phyloP scores from a whole-genome alignment of 108 stramenopile species.

The Cyclotella distinguenda region DNA sequence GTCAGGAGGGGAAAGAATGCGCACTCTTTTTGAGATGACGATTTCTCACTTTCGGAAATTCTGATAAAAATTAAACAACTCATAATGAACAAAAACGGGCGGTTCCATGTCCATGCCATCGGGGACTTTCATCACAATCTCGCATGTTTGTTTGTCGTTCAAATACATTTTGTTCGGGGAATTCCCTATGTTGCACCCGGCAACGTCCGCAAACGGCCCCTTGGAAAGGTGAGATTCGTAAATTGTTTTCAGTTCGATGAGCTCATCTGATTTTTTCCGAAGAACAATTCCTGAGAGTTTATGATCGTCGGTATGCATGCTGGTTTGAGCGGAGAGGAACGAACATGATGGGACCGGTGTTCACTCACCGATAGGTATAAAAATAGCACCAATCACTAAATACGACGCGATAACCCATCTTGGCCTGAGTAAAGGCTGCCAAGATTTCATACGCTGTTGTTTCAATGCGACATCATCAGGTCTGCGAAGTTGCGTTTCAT shows the following conservation, averaged over 20 bases:
- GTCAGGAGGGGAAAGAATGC: background rate
- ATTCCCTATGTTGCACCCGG: constrained; percentile 46
- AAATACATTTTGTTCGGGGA: constrained; percentile 49
- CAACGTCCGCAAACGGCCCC: constrained; percentile 23
- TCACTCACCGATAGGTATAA: constrained; percentile 86
- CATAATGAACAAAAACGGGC: constrained; percentile 94
- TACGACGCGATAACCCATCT: constrained; percentile 80
- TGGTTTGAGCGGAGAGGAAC: background rate
- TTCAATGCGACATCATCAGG: constrained; percentile 64
- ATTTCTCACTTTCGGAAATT: constrained; percentile 89
- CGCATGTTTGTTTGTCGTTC: constrained; percentile 30
- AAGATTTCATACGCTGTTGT: constrained; percentile 90
- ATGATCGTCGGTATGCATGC: background rate
- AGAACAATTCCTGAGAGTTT: constrained; percentile 71
- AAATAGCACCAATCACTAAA: constrained; percentile 74
- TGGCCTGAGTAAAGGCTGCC: constrained; percentile 94
- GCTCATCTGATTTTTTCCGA: constrained; percentile 50
- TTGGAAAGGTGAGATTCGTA: constrained; percentile 55
- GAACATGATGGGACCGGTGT: no score
- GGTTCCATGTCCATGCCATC: constrained; percentile 68
- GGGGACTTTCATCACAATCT: constrained; percentile 41
- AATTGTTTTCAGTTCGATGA: constrained; percentile 57
- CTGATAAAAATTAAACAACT: constrained; percentile 97
- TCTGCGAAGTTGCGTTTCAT: constrained; percentile 21
- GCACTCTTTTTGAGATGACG: no score